Conservation (phyloP, 352 stramenopile genomes). For the Globisporangium apiculatum region DNA sequence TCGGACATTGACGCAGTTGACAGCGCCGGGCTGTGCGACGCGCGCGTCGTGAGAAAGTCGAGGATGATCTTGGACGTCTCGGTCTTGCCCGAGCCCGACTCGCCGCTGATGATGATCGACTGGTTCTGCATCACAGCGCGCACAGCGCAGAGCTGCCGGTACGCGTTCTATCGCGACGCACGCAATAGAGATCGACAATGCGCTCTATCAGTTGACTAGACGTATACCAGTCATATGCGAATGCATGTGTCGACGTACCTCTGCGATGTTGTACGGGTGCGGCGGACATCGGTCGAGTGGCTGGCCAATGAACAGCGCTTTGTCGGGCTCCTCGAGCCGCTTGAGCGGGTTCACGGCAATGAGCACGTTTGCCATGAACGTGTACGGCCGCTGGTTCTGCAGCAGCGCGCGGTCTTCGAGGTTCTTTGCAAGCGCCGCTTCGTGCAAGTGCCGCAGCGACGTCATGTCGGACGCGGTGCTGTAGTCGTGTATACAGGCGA, state of each 20-base stretch:
- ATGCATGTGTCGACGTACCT: constrained; percentile 13
- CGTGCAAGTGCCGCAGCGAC: constrained; percentile 74
- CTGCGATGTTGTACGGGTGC: constrained; percentile 82
- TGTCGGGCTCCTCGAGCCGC: constrained; percentile 62
- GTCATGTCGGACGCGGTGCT: constrained; percentile 79
- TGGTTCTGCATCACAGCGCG: constrained; percentile 88
- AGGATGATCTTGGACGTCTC: constrained; percentile 94
- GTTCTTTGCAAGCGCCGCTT: constrained; percentile 84
- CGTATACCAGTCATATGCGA: background rate
- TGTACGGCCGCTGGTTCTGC: constrained; percentile 74
- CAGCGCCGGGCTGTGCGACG: constrained; percentile 36
- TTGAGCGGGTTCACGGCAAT: constrained; percentile 82
- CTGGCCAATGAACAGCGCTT: constrained; percentile 62
- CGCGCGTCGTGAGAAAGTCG: constrained; percentile 77
- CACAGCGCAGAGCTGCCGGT: constrained; percentile 75
- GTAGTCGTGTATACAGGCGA: background rate
- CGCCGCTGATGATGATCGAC: constrained; percentile 93
- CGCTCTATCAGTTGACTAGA: no score
- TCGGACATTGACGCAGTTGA: constrained; percentile 40
- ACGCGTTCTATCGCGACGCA: constrained; percentile 38
- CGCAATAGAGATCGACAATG: no score
- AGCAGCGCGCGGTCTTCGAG: constrained; percentile 74
- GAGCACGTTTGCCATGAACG: constrained; percentile 85
- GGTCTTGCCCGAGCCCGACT: constrained; percentile 93
- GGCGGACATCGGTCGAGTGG: constrained; percentile 60